Conservation (phyloP, 1,139 yeast genomes). For the Yamadazyma spencermartinsiae region DNA sequence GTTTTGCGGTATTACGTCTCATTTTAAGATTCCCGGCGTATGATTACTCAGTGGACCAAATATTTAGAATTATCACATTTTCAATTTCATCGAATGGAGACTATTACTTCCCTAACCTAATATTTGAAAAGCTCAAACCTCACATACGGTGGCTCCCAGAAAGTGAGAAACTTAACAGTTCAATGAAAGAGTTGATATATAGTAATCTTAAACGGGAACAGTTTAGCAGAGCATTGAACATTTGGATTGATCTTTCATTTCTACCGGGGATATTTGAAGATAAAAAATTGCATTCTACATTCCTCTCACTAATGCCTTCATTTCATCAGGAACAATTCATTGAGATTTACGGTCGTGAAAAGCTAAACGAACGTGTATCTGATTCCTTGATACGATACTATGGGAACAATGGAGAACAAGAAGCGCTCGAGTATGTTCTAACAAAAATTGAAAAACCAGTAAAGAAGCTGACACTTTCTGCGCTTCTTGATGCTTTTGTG, state of each 20-base stretch:
- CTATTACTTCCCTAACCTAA: slow-evolving; percentile 19
- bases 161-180: slow-evolving; percentile 1
- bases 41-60: slow-evolving; percentile 4
- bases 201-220: slow-evolving; percentile 14
- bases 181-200: slow-evolving; percentile 10
- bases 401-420: neutral
- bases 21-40: slow-evolving; percentile 8
- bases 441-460: slow-evolving; percentile 29
- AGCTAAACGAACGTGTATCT: neutral
- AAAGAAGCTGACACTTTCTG: slow-evolving; percentile 33
- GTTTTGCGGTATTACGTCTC: slow-evolving; percentile 12
- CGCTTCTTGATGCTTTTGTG: slow-evolving; percentile 33
- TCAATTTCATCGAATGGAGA: slow-evolving; percentile 6
- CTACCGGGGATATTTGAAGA: neutral
- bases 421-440: slow-evolving; percentile 22
- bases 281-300: neutral
- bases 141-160: neutral
- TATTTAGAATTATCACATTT: slow-evolving; percentile 7
- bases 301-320: slow-evolving; percentile 2
- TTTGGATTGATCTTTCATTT: slow-evolving; percentile 9
- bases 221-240: slow-evolving; percentile 9
- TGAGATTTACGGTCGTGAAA: neutral
- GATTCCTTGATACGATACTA: neutral
- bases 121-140: slow-evolving; percentile 12
- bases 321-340: neutral